phyloP scores from a whole-genome alignment of 2,329 filamentous ascomycete species.

The Hymenoscyphus salicellus region DNA sequence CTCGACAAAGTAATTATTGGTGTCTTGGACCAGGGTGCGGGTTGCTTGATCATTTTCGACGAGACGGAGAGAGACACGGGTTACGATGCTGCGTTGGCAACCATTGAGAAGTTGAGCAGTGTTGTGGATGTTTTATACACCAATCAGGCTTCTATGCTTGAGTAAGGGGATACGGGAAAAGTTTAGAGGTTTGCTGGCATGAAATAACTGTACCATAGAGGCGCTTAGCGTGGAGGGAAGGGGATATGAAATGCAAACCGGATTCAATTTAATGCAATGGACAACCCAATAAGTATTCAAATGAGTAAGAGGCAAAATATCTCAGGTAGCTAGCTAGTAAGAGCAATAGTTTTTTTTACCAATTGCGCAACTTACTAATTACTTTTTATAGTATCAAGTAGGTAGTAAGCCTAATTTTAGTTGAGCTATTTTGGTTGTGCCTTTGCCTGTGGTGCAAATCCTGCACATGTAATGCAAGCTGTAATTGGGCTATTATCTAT shows the following conservation, averaged over 20 bases:
- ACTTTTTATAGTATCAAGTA: too few species aligned
- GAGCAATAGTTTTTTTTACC: too few species aligned
- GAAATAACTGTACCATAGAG: constrained; percentile 33
- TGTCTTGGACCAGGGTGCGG: constrained; percentile 94
- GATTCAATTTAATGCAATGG: background rate
- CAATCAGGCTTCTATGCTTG: constrained; percentile 92
- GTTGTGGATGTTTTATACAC: constrained; percentile 97
- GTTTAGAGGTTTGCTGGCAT: constrained; percentile 13
- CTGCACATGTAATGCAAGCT: too few species aligned
- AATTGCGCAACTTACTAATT: too few species aligned
- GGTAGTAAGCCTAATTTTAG: too few species aligned
- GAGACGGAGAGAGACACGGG: constrained; percentile 90
- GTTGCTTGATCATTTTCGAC: constrained; percentile 94
- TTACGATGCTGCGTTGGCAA: constrained; percentile 90
- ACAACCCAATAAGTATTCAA: too few species aligned
- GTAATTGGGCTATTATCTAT: too few species aligned
- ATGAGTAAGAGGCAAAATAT: too few species aligned
- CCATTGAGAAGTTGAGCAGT: constrained; percentile 94
- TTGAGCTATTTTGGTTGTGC: too few species aligned
- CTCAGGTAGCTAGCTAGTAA: too few species aligned
- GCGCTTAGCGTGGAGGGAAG: constrained; percentile 16
- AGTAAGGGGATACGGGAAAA: constrained; percentile 52
- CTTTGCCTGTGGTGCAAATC: too few species aligned
- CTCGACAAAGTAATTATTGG: constrained; percentile 98
- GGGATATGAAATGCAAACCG: background rate